phyloP scores from a whole-genome alignment of 768 basidiomycete species.

The Cystoderma amianthinum region DNA sequence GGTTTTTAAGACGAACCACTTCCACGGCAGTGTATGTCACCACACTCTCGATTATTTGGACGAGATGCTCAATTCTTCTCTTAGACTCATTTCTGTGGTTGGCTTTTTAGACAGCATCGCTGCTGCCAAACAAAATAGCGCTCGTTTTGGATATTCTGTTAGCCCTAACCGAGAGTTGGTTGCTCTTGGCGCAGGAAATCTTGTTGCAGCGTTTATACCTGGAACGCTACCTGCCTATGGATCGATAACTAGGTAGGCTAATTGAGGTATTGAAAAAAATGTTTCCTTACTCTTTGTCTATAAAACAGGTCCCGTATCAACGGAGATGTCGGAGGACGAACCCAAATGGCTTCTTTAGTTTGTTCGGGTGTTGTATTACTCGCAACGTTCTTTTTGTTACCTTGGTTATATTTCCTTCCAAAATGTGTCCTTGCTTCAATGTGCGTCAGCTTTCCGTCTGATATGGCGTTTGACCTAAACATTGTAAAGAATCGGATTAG shows the following conservation, averaged over 20 bases:
- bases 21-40: slow-evolving; percentile 65
- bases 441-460: slow-evolving; percentile 34
- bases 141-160: slow-evolving; percentile 81
- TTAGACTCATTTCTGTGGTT: slow-evolving; percentile 69
- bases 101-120: slow-evolving; percentile 95
- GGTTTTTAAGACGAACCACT: slow-evolving; percentile 72
- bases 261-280: too few species aligned
- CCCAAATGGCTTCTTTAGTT: slow-evolving; percentile 84
- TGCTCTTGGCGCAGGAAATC: slow-evolving; percentile 82
- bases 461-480: background rate
- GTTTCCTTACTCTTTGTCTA: background rate
- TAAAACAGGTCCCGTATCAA: slow-evolving; percentile 79
- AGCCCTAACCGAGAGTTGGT: slow-evolving; percentile 94
- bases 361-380: slow-evolving; percentile 71
- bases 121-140: slow-evolving; percentile 88
- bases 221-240: slow-evolving; percentile 92
- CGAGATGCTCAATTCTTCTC: background rate
- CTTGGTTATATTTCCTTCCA: slow-evolving; percentile 79
- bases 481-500: slow-evolving; percentile 61
- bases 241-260: slow-evolving; percentile 77
- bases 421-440: slow-evolving; percentile 87
- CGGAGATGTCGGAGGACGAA: slow-evolving; percentile 80
- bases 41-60: too few species aligned
- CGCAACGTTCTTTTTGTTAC: slow-evolving; percentile 86
- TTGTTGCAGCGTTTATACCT: slow-evolving; percentile 72